A percentile compares a stretch with the other conserved stretches of the same genome.
These are phyloP conservation scores for Plasmodium ovale DNA, from an alignment of 169 alveolate species.

Conservation along the genomic window DNA sequence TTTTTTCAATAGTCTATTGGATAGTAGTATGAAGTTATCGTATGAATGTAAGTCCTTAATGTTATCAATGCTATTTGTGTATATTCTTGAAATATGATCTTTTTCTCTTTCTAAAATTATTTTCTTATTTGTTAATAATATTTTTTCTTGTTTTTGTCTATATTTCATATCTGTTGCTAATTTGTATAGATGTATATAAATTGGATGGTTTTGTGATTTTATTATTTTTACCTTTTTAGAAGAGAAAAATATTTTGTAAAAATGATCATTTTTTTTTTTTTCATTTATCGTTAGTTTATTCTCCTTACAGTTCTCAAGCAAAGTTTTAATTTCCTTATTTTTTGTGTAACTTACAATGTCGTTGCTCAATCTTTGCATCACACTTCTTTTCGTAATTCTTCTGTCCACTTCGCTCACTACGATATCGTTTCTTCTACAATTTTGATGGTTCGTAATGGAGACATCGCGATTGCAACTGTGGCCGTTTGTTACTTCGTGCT, in stretches of 20 bases:
- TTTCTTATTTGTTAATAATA: slow-evolving; percentile 38
- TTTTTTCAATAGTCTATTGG: slow-evolving; percentile 41
- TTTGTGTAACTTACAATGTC: slow-evolving; percentile 7
- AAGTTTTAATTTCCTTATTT: slow-evolving; percentile 34
- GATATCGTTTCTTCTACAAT: neutral
- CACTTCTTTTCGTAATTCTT: neutral
- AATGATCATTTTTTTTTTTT: slow-evolving; percentile 64
- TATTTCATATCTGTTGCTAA: slow-evolving; percentile 60
- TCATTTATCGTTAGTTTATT: slow-evolving; percentile 36
- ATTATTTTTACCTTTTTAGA: slow-evolving; percentile 75
- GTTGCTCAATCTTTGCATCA: too few species aligned
- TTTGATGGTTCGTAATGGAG: neutral
- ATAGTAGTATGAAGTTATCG: slow-evolving; percentile 64
- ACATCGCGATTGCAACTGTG: neutral
- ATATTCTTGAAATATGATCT: slow-evolving; percentile 50
- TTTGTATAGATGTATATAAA: slow-evolving; percentile 69
- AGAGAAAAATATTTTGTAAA: slow-evolving; percentile 71
- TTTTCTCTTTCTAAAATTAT: slow-evolving; percentile 62
- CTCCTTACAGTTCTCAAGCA: neutral
- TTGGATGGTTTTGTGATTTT: slow-evolving; percentile 72
- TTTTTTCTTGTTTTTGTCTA: slow-evolving; percentile 65
- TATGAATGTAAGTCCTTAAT: slow-evolving; percentile 36
- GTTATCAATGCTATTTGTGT: slow-evolving; percentile 68
- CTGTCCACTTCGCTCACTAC: neutral
- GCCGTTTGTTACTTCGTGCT: neutral